phyloP scores from a whole-genome alignment of 306 rosid species.

The Canavalia ensiformis region DNA sequence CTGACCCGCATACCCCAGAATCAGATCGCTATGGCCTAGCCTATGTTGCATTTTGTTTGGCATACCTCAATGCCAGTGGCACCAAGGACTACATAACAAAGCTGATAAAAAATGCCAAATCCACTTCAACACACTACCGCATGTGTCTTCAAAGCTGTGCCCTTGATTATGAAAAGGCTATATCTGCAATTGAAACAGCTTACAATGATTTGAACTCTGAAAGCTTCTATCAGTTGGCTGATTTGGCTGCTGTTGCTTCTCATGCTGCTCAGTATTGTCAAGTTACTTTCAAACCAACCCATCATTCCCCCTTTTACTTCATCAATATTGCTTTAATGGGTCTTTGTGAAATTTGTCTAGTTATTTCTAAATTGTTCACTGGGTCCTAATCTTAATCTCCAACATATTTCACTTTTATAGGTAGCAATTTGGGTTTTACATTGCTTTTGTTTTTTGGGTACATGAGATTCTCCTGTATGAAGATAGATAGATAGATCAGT shows the following conservation, averaged over 20 bases:
- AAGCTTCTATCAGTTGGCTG: slow-evolving; percentile 54
- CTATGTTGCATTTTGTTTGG: slow-evolving; percentile 50
- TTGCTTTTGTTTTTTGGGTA: neutral
- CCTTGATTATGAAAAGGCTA: slow-evolving; percentile 50
- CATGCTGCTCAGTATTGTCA: slow-evolving; percentile 52
- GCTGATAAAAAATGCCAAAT: slow-evolving; percentile 27
- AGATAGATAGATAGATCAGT: neutral
- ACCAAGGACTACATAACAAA: slow-evolving; percentile 40
- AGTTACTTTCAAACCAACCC: slow-evolving; percentile 31
- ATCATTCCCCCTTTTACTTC: slow-evolving; percentile 16
- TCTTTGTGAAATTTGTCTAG: slow-evolving; percentile 62
- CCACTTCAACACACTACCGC: neutral
- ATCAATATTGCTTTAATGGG: slow-evolving; percentile 48
- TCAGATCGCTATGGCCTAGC: slow-evolving; percentile 57
- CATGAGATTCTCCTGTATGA: neutral
- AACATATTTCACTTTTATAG: neutral
- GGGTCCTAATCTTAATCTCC: slow-evolving; percentile 14
- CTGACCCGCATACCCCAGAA: slow-evolving; percentile 49
- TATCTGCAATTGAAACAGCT: slow-evolving; percentile 49
- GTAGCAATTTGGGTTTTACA: neutral
- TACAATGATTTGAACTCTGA: slow-evolving; percentile 62
- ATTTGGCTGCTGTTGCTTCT: slow-evolving; percentile 50
- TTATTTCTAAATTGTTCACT: slow-evolving; percentile 54
- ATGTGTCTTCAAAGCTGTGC: slow-evolving; percentile 46
- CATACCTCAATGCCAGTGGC: slow-evolving; percentile 55